Evolutionary conservation across 1,139 yeast species (phyloP).

Genomic region (Kodamaea alishanica): DNA sequence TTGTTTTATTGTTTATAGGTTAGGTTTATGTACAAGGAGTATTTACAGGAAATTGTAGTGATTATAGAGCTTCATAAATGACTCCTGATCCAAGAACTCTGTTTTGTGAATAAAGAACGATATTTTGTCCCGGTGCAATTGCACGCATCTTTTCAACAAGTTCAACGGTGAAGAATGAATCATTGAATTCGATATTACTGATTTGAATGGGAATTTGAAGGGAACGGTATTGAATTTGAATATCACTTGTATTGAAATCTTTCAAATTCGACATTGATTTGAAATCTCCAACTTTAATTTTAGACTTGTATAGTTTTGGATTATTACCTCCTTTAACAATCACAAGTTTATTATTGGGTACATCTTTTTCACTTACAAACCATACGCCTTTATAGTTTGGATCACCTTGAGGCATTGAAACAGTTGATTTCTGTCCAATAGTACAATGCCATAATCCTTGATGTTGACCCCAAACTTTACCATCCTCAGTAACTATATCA

Average conservation of each 20-base stretch:
- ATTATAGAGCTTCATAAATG: conserved; percentile 15
- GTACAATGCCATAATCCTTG: conserved; percentile 92
- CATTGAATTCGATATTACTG: conserved; percentile 12
- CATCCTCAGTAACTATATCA: conserved; percentile 68
- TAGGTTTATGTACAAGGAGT: neutral
- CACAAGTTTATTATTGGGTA: conserved; percentile 63
- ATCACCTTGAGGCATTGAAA: conserved; percentile 83
- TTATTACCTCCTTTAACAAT: conserved; percentile 75
- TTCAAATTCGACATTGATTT: conserved; percentile 37
- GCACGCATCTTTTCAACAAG: conserved; percentile 56
- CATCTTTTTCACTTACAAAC: conserved; percentile 75
- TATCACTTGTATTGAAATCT: conserved; percentile 6
- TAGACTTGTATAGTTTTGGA: conserved; percentile 49
- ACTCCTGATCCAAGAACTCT: conserved; percentile 77
- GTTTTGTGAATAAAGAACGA: conserved; percentile 67
- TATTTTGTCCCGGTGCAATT: conserved; percentile 85
- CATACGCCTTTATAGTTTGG: conserved; percentile 74
- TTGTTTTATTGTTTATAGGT: conserved; percentile 1
- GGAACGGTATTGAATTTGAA: conserved; percentile 60
- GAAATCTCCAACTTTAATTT: conserved; percentile 46
- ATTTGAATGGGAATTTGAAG: conserved; percentile 53
- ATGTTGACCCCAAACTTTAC: conserved; percentile 75
- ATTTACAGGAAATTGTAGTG: too few relatives aligned
- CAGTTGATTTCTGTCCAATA: conserved; percentile 79
- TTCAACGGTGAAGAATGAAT: conserved; percentile 23